A percentile compares a stretch with the other conserved stretches of the same genome.
phyloP scores from a whole-genome alignment of 2,329 filamentous ascomycete species.

The Fusarium paranaense region DNA sequence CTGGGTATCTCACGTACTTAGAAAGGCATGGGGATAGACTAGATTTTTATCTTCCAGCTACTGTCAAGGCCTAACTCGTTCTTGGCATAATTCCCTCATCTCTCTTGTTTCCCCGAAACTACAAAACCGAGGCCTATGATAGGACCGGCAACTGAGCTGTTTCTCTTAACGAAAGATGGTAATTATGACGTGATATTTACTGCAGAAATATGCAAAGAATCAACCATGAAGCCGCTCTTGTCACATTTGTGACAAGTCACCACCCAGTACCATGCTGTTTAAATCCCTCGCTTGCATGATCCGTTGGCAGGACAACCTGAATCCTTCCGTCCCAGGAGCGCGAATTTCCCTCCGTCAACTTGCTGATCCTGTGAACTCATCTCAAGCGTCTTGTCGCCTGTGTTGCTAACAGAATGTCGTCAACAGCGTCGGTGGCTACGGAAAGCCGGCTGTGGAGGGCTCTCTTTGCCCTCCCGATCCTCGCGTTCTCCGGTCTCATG shows the following conservation, averaged over 20 bases:
- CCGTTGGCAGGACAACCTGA: not conserved
- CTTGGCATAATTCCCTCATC: not conserved
- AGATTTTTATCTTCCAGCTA: not conserved
- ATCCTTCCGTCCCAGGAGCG: not conserved
- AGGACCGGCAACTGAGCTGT: not conserved
- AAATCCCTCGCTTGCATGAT: not conserved
- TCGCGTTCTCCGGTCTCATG: slow-evolving; percentile 36
- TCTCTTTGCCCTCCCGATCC: slow-evolving; percentile 34
- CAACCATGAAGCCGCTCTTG: not conserved
- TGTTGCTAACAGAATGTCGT: not conserved
- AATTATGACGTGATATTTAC: not conserved
- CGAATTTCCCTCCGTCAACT: not conserved
- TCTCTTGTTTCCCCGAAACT: not conserved
- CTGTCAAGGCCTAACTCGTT: not conserved
- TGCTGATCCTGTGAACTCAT: not conserved
- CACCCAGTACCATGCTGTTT: not conserved
- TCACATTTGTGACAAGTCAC: not conserved
- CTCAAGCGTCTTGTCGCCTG: not conserved
- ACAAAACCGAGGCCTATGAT: not conserved
- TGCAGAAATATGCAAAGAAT: not conserved
- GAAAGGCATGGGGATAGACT: not conserved
- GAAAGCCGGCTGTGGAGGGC: slow-evolving; percentile 27
- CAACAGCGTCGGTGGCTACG: not conserved
- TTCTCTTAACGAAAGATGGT: not conserved
- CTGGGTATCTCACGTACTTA: not conserved